phyloP scores from a whole-genome alignment of 441 rosid species.

The Syzygium syzygioides region DNA sequence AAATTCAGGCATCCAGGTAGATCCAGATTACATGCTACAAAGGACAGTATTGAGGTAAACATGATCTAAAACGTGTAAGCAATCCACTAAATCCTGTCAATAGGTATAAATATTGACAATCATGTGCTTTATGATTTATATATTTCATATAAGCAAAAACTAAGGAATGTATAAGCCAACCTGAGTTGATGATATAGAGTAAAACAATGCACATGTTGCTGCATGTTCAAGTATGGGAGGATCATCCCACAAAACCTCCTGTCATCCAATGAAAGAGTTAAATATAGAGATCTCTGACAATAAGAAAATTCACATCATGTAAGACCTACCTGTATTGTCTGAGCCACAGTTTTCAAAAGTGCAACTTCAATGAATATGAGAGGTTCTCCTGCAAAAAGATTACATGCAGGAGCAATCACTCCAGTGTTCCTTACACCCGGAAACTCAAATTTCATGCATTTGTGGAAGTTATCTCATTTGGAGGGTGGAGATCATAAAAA shows the following conservation, averaged over 20 bases:
- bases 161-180: conserved; percentile 18
- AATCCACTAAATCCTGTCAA: background rate
- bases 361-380: conserved; percentile 99
- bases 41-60: background rate
- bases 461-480: background rate
- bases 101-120: background rate
- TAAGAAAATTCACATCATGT: background rate
- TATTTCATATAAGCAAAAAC: background rate
- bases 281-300: background rate
- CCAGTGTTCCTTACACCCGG: background rate
- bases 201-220: conserved; percentile 86
- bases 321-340: conserved; percentile 55
- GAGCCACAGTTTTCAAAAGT: conserved; percentile 65
- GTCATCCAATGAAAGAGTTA: background rate
- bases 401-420: background rate
- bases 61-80: background rate
- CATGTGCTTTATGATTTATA: background rate
- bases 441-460: background rate
- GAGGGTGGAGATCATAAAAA: background rate
- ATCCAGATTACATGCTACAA: background rate
- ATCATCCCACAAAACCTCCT: conserved; percentile 96
- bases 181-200: conserved; percentile 96
- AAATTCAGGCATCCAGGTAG: background rate
- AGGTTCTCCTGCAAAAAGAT: conserved; percentile 65
- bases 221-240: conserved; percentile 79